Percentiles rank a stretch among this genome's conserved stretches.
phyloP scores from a whole-genome alignment of 75 land plant genomes.

The Picea glauca region DNA sequence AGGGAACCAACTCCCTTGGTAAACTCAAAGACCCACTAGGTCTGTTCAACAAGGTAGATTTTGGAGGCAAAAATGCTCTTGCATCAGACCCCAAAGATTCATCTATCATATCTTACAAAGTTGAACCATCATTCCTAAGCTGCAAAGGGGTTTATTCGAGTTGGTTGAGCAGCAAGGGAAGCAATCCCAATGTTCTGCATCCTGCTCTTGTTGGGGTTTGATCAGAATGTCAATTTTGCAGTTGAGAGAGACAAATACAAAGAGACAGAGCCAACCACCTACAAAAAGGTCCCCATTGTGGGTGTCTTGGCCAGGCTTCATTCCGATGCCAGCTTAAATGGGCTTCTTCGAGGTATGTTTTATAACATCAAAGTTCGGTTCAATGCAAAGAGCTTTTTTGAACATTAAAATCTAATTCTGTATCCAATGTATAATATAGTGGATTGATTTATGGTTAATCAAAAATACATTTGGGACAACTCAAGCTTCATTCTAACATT shows the following conservation, averaged over 20 bases:
- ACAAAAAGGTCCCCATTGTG: constrained; percentile 32
- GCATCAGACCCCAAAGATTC: constrained; percentile 62
- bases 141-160: constrained; percentile 73
- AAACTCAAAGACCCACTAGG: too few species aligned
- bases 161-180: constrained; percentile 47
- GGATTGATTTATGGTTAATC: not conserved
- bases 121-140: constrained; percentile 46
- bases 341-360: constrained; percentile 29
- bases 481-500: not conserved
- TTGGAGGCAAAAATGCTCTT: too few species aligned
- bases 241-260: constrained; percentile 34
- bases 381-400: not conserved
- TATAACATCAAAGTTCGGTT: not conserved
- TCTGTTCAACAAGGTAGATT: too few species aligned
- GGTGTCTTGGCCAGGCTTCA: constrained; percentile 32
- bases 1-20: too few species aligned
- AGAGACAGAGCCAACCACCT: constrained; percentile 41
- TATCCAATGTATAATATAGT: not conserved
- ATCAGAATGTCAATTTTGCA: constrained; percentile 30
- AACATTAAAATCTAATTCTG: not conserved
- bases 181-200: constrained; percentile 28
- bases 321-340: constrained; percentile 24
- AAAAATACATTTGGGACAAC: not conserved
- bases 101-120: constrained; percentile 76
- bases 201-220: constrained; percentile 46